Base-by-base conservation (phyloP, 306 rosid species). In the Cicer judaicum region DNA sequence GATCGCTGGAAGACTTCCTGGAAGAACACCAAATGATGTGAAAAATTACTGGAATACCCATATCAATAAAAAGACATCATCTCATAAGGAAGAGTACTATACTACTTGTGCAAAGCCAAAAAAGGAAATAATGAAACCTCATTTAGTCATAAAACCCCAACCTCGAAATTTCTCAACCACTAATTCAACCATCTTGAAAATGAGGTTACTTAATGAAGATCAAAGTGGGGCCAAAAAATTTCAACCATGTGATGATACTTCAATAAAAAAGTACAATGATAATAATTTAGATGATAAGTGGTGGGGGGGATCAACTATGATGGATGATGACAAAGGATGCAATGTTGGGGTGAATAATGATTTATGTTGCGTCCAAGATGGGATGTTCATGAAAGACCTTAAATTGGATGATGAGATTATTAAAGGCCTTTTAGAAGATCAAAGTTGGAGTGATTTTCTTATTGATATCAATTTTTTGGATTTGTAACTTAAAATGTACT, bases 1-100 rank as follows among this genome's bases (percentile, higher is more conserved):
- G 7, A 81, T 81, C n/a, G 85, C 75, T 10, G 81, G 79, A 56
- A 72, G 85, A 59, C 85, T 76, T 39, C 75, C 72, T 0, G 85
- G 81, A 47, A 70, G 85, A 77, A 81, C 85, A 10, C 8, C 81
- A 1, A 77, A 81, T 2, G 79, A 56, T 57, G 81, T 81, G 71
- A 81, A 77, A 46, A 81, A 81, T 63, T 81, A 44, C 2, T 77
- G 81, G 85, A 64, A 81, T n/a, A 38, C 78, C 2, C 5, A 46
- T 11, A 49, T 52, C 5, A 12, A 55, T 1, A 75, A 34, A 63
- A 74, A 24, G 38, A 29, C 2, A 43, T n/a, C 62, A 1, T 44
- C 69, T 64, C 24, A 10, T 5, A 55, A 16, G 21, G 16, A 60
- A 19, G 15, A 59, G 2, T 24, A 2, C 34, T 1, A n/a, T n/a